These are phyloP conservation scores for Chaetomium fimeti DNA, from an alignment of 495 filamentous ascomycete species.

Conservation along the genomic window DNA sequence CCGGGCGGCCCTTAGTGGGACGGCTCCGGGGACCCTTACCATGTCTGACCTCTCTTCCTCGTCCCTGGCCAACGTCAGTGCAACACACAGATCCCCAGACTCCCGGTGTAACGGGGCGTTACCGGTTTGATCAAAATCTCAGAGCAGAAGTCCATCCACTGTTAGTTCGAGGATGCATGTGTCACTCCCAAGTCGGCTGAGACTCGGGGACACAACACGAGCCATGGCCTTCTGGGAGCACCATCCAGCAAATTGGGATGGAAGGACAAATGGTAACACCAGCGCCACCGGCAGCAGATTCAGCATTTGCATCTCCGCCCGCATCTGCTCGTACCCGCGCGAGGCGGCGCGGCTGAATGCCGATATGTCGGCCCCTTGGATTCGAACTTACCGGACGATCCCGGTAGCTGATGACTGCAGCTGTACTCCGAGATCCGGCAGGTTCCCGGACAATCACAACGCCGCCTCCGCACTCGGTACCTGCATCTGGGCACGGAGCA, in stretches of 20 bases:
- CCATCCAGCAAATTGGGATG: not conserved
- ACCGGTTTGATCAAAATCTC: too few relatives aligned
- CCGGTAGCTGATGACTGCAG: not conserved
- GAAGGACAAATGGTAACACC: not conserved
- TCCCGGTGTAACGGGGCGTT: too few relatives aligned
- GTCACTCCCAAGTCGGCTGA: conserved; percentile 3
- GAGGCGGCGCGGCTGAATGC: not conserved
- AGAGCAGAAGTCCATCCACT: not conserved
- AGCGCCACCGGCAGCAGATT: not conserved
- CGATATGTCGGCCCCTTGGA: not conserved
- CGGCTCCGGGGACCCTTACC: conserved; percentile 3
- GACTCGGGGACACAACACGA: not conserved
- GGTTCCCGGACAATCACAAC: conserved; percentile 10
- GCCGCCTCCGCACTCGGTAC: conserved; percentile 14
- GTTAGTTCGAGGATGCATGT: not conserved
- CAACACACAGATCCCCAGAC: not conserved
- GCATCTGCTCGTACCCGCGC: not conserved
- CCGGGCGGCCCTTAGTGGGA: not conserved
- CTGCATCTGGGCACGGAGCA: conserved; percentile 18
- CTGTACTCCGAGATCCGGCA: conserved; percentile 10
- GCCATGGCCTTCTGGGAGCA: not conserved
- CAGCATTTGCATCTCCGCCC: not conserved
- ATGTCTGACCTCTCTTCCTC: not conserved
- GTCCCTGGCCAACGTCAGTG: not conserved
- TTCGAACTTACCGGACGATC: not conserved